These are phyloP conservation scores for Cladochytrium replicatum DNA, from an alignment of 192 early-diverging fungal genomes.

Conservation along the genomic window DNA sequence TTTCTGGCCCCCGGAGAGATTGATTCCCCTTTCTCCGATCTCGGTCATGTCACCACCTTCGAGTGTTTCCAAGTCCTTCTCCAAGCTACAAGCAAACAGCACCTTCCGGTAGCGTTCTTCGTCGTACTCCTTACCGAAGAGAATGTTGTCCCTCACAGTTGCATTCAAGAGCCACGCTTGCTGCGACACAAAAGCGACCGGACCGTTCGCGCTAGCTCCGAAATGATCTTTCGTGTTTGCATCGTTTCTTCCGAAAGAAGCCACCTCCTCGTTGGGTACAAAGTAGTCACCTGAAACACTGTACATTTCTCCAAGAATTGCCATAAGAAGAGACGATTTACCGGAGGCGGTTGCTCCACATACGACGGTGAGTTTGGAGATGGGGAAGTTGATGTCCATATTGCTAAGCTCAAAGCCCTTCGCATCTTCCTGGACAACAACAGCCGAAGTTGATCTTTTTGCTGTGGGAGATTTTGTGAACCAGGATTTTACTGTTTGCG, in stretches of 20 bases:
- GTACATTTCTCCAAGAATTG: constrained; percentile 67
- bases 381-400: too few relatives aligned
- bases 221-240: too few relatives aligned
- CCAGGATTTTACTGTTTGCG: background rate
- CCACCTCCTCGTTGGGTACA: too few relatives aligned
- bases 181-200: constrained; percentile 76
- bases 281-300: too few relatives aligned
- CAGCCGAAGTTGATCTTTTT: too few relatives aligned
- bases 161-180: constrained; percentile 53
- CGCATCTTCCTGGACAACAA: too few relatives aligned
- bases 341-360: constrained; percentile 71
- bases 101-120: constrained; percentile 67
- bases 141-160: constrained; percentile 59
- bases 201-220: constrained; percentile 13
- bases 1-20: constrained; percentile 34
- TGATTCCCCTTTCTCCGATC: constrained; percentile 57
- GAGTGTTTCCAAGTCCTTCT: constrained; percentile 74
- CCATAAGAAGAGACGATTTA: constrained; percentile 57
- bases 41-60: constrained; percentile 83
- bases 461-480: too few relatives aligned
- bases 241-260: too few relatives aligned
- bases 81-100: constrained; percentile 73
- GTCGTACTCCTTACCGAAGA: constrained; percentile 71
- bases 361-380: constrained; percentile 63
- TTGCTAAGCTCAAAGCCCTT: constrained; percentile 60